These are phyloP conservation scores for Sarocladium brachiariae DNA, from an alignment of 2,329 filamentous ascomycete species.

Conservation along the genomic window DNA sequence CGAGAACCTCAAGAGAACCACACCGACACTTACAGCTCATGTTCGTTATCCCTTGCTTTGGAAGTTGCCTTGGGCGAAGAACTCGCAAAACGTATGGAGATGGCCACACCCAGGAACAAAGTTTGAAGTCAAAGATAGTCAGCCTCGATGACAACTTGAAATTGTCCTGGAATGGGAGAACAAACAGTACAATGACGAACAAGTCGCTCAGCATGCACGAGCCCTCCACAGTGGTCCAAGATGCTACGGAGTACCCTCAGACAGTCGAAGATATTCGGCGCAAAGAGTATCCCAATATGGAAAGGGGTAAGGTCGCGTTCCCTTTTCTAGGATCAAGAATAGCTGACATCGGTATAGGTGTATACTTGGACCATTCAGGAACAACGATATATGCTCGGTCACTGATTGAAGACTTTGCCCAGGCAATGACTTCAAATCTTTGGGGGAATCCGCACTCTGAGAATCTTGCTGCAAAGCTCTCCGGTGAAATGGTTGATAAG, in stretches of 20 bases:
- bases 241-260: neutral
- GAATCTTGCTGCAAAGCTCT: slow-evolving; percentile 50
- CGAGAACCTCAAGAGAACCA: neutral
- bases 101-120: neutral
- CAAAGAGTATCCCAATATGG: slow-evolving; percentile 2
- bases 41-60: neutral
- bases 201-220: neutral
- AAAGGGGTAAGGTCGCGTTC: neutral
- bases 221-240: neutral
- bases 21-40: neutral
- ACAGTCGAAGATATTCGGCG: neutral
- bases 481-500: slow-evolving; percentile 50
- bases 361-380: slow-evolving; percentile 54
- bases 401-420: slow-evolving; percentile 47
- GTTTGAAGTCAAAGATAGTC: neutral
- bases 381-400: slow-evolving; percentile 53
- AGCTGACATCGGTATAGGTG: slow-evolving; percentile 14
- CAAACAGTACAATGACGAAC: neutral
- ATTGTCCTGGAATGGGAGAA: neutral
- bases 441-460: slow-evolving; percentile 64
- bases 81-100: neutral
- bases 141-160: neutral
- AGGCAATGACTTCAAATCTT: slow-evolving; percentile 48
- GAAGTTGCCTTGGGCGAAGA: neutral
- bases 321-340: neutral